Base-by-base conservation (phyloP, 805 yeast species). In the Ogataea thermomethanolica region DNA sequence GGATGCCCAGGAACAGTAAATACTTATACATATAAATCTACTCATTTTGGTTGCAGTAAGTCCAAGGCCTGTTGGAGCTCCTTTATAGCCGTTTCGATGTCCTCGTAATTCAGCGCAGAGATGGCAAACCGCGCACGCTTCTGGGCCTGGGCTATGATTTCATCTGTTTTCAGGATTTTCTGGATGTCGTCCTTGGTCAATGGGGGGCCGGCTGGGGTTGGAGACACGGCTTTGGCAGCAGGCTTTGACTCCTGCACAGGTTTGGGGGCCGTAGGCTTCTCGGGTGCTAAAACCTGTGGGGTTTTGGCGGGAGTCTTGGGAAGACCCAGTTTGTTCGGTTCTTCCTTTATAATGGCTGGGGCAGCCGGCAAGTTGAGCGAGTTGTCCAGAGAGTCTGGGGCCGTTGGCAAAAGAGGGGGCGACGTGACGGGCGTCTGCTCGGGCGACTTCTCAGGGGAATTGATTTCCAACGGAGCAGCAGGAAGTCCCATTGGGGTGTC, bases 21-120 rank as follows among this genome's bases (percentile, higher is more conserved):
- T 31, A 26, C 34, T 33, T 15, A 34, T 25, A 27, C 27, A 30
- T 25, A 21, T 29, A 35, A 21, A 17, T 17, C 20, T 17, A 17
- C 23, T 24, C 37, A 28, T n/a, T 30, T 21, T 39, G 43, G 61
- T 38, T 50, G 56, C 36, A 76, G 53, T 26, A 79, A 50, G 13
- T 67, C 70, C 29, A 83, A 58, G 0, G 88, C 88, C 20, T 66
- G 56, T 12, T 62, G 58, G 33, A 84, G 61, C 55, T 84, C 87
- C 26, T 64, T 66, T 31, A 78, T 76, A 2, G 91, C 91, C 0
- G 91, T 84, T 3, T 58, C 70, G 25, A 76, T 62, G 51, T 84
- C 95, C 46, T 84, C 91, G 56, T 83, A 84, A 55, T 83, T 83
- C 55, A 84, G 67, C 0, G 95, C 93, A 41, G 88, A 80, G 6